Evolutionary conservation across 1,284 basidiomycete genomes (phyloP), one percentile per base, ranked within the genome.

Genomic region (Athelia psychrophila): DNA sequence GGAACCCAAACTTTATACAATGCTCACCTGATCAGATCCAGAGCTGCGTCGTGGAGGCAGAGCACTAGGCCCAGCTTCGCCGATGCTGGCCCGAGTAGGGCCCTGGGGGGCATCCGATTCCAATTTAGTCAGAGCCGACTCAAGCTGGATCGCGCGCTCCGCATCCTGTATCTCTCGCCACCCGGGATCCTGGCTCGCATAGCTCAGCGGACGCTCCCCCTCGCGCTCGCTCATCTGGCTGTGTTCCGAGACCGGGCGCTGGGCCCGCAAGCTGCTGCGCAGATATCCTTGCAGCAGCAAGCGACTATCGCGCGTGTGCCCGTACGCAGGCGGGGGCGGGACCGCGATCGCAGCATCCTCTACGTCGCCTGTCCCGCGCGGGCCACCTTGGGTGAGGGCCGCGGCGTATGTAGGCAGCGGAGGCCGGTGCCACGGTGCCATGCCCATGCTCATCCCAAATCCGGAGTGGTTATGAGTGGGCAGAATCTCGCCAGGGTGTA

Each of bases 321-420:
- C 86, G 62, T 88, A 88, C 18, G 83, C 83, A 3, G 86, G 86
- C 2, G 86, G 86, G 0, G 86, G 85, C 3, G 81, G 75, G 13
- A 73, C 75, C 6, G 84, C 86, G 55, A 87, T 86, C 32, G 77
- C 63, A 61, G 78, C 73, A 64, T 86, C 85, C 60, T 88, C 86
- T 22, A 86, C 85, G 63, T 88, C 86, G 30, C 85, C 86, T 1
- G 86, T 88, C n/a, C 82, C 81, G 12, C 71, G 72, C 27, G 13
- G 27, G 20, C 86, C 85, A 63, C 80, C 83, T 58, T 85, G 77
- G 16, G 81, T 78, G n/a, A 89, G 71, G 4, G 82, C 79, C 23
- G 84, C 81, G 3, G 84, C 84, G 62, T 88, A 88, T 2, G 84
- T 86, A 0, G 86, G 86, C 44, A 88, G 68, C 8, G 84, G 77